Conservation (phyloP, 306 rosid genomes). For the Crotalaria pallida region DNA sequence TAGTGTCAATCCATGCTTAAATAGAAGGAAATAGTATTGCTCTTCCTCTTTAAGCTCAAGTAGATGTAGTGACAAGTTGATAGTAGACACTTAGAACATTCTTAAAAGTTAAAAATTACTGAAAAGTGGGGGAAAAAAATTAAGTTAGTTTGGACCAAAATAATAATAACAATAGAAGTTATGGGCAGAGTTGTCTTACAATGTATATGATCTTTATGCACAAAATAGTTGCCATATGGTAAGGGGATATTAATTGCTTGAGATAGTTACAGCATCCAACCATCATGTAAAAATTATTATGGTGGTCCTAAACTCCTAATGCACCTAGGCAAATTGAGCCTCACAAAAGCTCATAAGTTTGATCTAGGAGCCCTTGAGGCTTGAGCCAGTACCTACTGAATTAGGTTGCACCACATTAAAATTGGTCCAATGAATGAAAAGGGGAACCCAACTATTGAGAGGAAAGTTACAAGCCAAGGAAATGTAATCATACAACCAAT, state of each 20-base stretch:
- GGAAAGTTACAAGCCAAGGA: not conserved
- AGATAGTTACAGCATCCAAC: not conserved
- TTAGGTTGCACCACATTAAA: not conserved
- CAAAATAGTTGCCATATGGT: not conserved
- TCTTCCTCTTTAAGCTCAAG: slow-evolving; percentile 28
- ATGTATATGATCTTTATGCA: not conserved
- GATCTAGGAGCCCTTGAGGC: not conserved
- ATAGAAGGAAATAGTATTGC: slow-evolving; percentile 11
- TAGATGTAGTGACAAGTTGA: slow-evolving; percentile 6
- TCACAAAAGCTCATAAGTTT: not conserved
- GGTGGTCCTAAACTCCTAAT: slow-evolving; percentile 7
- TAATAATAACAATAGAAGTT: not conserved
- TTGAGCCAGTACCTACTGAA: not conserved
- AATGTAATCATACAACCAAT: slow-evolving; percentile 18
- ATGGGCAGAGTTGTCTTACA: not conserved
- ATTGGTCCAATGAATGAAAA: slow-evolving; percentile 16
- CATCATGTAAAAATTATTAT: slow-evolving; percentile 1
- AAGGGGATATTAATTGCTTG: not conserved
- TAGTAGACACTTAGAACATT: slow-evolving; percentile 1
- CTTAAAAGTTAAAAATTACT: not conserved
- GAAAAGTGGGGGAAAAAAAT: not conserved
- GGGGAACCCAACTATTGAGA: not conserved
- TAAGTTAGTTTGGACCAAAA: no score
- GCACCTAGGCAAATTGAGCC: not conserved
- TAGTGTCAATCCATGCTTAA: slow-evolving; percentile 34